Base-by-base conservation (phyloP, 208 protist species). In the Trypanosoma brucei region DNA sequence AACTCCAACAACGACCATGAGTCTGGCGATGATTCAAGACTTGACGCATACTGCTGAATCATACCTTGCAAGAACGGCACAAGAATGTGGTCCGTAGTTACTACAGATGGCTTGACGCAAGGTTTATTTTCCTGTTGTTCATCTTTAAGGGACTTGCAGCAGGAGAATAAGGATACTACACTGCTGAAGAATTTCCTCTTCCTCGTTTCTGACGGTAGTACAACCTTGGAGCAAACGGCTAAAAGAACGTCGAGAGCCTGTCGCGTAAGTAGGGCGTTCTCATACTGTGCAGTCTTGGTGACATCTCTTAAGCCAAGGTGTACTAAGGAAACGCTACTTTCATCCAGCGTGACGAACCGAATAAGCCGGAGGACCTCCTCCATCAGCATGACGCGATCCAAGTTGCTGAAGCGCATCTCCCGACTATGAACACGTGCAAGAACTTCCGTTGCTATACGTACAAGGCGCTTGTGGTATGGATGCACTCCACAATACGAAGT, bases 281-380 rank as follows among this genome's bases (percentile, higher is more conserved):
- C 78, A 49, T 74, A 77, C 1, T 74, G 71, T 65, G 82, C 90
- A 2, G 91, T 66, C 1, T 75, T 81, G 6, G 92, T 73, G 50
- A 95, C 50, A 58, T 95, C 84, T 31, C 82, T 55, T n/a, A 83
- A 42, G 14, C 72, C 74, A 70, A 84, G 70, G n/a, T 72, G 70
- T 14, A 93, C 55, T 7, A 90, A 70, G 46, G 70, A 72, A 11
- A 84, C 77, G 3, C 76, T 88, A 36, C 40, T 50, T 59, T 95
- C 89, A 69, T 92, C 89, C 36, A 79, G 77, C 13, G 57, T 82
- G 35, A 93, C 67, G 59, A 95, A 95, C 5, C 80, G 81, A 75
- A 89, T 88, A n/a, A 84, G 70, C 13, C 86, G 78, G 51, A 93
- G 64, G 9, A 80, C 81, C 62, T 95, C 89, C 63, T 95, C 86